phyloP scores from a whole-genome alignment of 306 rosid species.

The Cucurbita maxima region DNA sequence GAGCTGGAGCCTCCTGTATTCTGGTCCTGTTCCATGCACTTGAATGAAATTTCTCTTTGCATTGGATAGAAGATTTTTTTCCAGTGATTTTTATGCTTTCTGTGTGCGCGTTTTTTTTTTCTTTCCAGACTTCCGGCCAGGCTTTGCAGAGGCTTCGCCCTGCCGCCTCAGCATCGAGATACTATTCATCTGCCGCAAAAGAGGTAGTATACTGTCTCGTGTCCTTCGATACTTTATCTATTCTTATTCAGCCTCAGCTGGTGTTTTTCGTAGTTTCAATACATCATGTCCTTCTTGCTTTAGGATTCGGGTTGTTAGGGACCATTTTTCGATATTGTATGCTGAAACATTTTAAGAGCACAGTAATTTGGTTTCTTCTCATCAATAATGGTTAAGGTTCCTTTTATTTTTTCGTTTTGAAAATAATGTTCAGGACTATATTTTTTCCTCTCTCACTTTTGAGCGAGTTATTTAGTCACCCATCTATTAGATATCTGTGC shows the following conservation, averaged over 20 bases:
- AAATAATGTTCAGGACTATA: neutral
- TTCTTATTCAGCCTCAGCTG: neutral
- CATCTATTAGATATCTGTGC: neutral
- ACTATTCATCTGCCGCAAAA: constrained; percentile 50
- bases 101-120: neutral
- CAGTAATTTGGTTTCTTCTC: neutral
- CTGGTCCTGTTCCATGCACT: constrained; percentile 11
- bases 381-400: neutral
- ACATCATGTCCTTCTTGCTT: no score
- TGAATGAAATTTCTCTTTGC: neutral
- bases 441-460: neutral
- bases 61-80: neutral
- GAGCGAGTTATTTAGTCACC: neutral
- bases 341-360: neutral
- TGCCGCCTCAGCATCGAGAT: constrained; percentile 39
- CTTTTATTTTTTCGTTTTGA: neutral
- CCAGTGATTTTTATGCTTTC: neutral
- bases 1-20: constrained; percentile 27
- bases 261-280: neutral
- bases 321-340: neutral
- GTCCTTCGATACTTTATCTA: neutral
- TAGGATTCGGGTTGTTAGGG: no score
- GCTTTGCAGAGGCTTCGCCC: constrained; percentile 45
- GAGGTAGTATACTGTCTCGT: constrained; percentile 27
- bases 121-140: constrained; percentile 10